phyloP scores from a whole-genome alignment of 2,329 filamentous ascomycete species.

The Fusarium paranaense region DNA sequence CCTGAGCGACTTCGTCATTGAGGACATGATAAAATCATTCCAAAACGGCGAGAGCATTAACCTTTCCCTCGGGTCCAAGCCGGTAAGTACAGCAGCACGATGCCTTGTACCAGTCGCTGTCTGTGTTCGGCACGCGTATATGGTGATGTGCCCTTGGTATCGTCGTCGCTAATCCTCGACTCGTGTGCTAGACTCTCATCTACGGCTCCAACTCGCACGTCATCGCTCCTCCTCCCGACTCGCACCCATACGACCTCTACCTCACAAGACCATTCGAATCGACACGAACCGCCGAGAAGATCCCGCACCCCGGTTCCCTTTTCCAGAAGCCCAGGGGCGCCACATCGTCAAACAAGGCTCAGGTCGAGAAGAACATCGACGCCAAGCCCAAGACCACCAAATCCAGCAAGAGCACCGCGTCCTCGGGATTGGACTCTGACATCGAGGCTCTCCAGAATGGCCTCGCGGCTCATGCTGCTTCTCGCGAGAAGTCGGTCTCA shows the following conservation, averaged over 20 bases:
- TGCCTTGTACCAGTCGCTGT: neutral
- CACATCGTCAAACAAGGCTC: slow-evolving; percentile 35
- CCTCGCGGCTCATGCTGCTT: slow-evolving; percentile 51
- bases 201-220: slow-evolving; percentile 64
- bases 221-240: slow-evolving; percentile 58
- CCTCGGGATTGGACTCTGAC: slow-evolving; percentile 61
- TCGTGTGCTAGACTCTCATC: slow-evolving; percentile 59
- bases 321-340: slow-evolving; percentile 55
- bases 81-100: slow-evolving; percentile 61
- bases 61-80: slow-evolving; percentile 67
- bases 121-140: neutral
- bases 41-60: slow-evolving; percentile 68
- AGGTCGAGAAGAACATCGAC: slow-evolving; percentile 45
- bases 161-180: slow-evolving; percentile 28
- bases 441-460: slow-evolving; percentile 61
- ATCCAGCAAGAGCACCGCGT: slow-evolving; percentile 50
- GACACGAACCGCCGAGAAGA: slow-evolving; percentile 58
- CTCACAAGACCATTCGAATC: slow-evolving; percentile 64
- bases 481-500: slow-evolving; percentile 51
- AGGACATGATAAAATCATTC: slow-evolving; percentile 71
- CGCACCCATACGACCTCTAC: slow-evolving; percentile 67
- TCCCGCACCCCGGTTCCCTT: slow-evolving; percentile 65
- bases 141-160: neutral
- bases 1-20: slow-evolving; percentile 68
- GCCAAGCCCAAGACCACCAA: slow-evolving; percentile 47